Conservation (phyloP, 129 eudicot genomes). For the carrot (Daucus carota) region DH1_v3.0 NC_030383.2:54066501-54067000, state of each 20-base stretch:
- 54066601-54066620: not conserved
- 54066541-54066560: not conserved
- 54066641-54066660: not conserved
- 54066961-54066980: not conserved
- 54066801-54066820: slow-evolving; percentile 12
- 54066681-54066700: slow-evolving; percentile 11
- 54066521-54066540: not conserved
- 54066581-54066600: not conserved
- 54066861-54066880: slow-evolving; percentile 7
- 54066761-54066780: not conserved
- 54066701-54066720: not conserved
- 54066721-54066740: slow-evolving; percentile 12
- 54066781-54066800: not conserved
- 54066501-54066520: not conserved
- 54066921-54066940: slow-evolving; percentile 1
- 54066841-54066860: not conserved
- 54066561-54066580: not conserved
- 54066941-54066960: not conserved
- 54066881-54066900: slow-evolving; percentile 6
- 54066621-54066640: not conserved
- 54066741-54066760: not conserved
- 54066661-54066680: slow-evolving; percentile 9
- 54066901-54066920: slow-evolving; percentile 14
- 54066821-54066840: slow-evolving; percentile 2
- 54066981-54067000: not conserved